A percentile compares a stretch with the other conserved stretches of the same genome.
phyloP scores from a whole-genome alignment of 768 basidiomycete genomes.

The Leccinum obscurum region DNA sequence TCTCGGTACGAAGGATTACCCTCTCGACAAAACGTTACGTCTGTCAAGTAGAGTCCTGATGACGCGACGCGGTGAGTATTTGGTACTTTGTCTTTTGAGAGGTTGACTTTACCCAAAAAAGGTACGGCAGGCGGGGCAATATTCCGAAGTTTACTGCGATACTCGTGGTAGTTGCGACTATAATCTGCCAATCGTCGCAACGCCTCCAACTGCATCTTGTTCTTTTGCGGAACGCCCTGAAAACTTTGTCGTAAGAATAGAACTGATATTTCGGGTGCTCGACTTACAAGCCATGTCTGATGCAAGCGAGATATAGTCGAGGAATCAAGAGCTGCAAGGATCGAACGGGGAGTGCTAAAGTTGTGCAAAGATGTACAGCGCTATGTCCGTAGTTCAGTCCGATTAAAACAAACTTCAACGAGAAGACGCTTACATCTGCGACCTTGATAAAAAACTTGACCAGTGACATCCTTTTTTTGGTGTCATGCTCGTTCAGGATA shows the following conservation, averaged over 20 bases:
- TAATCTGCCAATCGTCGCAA: conserved; percentile 90
- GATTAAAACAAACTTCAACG: conserved; percentile 5
- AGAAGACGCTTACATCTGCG: conserved; percentile 65
- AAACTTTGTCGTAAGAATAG: conserved; percentile 11
- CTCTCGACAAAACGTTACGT: conserved; percentile 93
- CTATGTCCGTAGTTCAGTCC: conserved; percentile 41
- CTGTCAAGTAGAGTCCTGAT: conserved; percentile 81
- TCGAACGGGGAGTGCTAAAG: conserved; percentile 89
- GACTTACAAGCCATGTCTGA: conserved; percentile 92
- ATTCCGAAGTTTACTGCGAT: conserved; percentile 82
- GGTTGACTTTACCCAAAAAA: conserved; percentile 70
- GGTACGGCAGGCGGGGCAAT: conserved; percentile 93
- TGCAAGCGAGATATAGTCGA: conserved; percentile 90
- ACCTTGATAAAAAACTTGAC: conserved; percentile 95
- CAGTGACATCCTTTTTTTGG: conserved; percentile 74
- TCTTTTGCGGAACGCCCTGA: conserved; percentile 85
- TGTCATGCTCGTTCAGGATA: conserved; percentile 87
- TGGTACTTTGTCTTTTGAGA: neutral
- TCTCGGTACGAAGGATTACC: conserved; percentile 87
- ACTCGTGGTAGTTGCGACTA: conserved; percentile 86
- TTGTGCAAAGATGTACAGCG: conserved; percentile 83
- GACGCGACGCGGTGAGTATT: conserved; percentile 17
- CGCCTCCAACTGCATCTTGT: conserved; percentile 72
- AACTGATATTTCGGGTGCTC: neutral
- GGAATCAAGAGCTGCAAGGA: conserved; percentile 92